These are phyloP conservation scores for Vaccinium corymbosum DNA, from an alignment of 148 eudicot species.

Conservation along the genomic window DNA sequence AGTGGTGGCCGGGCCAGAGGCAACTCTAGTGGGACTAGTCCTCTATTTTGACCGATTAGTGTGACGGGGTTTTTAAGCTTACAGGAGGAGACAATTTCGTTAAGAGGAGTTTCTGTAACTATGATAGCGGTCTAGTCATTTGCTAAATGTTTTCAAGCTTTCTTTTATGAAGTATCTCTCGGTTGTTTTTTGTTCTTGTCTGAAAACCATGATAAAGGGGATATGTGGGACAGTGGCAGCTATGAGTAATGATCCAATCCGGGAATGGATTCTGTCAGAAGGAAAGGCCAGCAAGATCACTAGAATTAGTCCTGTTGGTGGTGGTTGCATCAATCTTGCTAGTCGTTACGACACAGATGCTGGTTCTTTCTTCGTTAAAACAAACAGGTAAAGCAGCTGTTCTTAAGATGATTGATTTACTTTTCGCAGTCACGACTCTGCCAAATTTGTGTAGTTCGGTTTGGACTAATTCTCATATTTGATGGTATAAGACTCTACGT, in stretches of 20 bases:
- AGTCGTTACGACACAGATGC: constrained; percentile 81
- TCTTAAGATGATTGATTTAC: background rate
- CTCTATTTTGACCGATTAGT: background rate
- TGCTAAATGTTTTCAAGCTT: background rate
- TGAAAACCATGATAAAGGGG: background rate
- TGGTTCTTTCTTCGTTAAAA: constrained; percentile 89
- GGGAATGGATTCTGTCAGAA: constrained; percentile 82
- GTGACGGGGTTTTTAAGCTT: background rate
- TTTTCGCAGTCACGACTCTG: background rate
- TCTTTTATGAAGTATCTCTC: background rate
- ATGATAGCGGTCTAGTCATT: background rate
- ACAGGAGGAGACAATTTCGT: too few species aligned
- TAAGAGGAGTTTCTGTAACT: background rate
- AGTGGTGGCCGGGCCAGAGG: background rate
- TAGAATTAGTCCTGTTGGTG: constrained; percentile 68
- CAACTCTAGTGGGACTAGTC: background rate
- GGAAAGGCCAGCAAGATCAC: constrained; percentile 80
- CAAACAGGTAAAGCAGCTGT: constrained; percentile 53
- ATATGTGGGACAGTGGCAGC: constrained; percentile 48
- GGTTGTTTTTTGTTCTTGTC: background rate
- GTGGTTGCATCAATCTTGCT: constrained; percentile 94
- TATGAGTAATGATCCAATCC: constrained; percentile 78
- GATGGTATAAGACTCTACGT: background rate
- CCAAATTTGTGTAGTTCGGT: background rate
- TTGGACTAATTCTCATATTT: background rate